Evolutionary conservation across 108 stramenopile species (phyloP).

Genomic region (Nitzschia sp.): DNA sequence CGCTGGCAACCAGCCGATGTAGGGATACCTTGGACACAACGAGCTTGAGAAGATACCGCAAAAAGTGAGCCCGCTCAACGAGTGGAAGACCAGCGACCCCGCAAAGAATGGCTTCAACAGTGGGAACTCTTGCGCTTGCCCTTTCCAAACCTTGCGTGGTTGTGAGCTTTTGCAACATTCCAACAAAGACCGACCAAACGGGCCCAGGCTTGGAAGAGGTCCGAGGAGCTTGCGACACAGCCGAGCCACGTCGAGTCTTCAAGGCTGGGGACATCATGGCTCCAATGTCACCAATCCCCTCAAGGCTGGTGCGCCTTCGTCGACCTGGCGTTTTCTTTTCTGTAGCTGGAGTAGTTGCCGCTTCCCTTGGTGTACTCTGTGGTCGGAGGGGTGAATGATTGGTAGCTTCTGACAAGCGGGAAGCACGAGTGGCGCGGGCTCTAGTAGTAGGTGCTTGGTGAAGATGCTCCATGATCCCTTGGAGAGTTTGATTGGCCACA

Average conservation of each 20-base stretch:
- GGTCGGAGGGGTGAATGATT: constrained; percentile 5
- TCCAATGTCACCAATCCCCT: not conserved
- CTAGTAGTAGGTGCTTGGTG: not conserved
- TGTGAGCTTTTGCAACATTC: constrained; percentile 73
- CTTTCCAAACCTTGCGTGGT: constrained; percentile 63
- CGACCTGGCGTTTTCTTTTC: constrained; percentile 13
- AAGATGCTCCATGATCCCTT: constrained; percentile 37
- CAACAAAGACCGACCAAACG: constrained; percentile 55
- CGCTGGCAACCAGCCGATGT: constrained; percentile 71
- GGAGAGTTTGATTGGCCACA: constrained; percentile 41
- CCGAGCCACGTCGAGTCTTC: constrained; percentile 19
- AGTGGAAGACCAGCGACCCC: constrained; percentile 51
- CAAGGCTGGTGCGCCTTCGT: constrained; percentile 18
- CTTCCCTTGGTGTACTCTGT: not conserved
- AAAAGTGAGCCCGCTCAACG: constrained; percentile 49
- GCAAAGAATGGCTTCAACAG: constrained; percentile 33
- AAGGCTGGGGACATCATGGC: constrained; percentile 26
- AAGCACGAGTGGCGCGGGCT: not conserved
- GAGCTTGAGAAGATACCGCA: constrained; percentile 60
- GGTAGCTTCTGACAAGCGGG: constrained; percentile 15
- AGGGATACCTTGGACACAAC: constrained; percentile 66
- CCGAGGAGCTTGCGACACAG: not conserved
- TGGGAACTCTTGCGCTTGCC: constrained; percentile 50
- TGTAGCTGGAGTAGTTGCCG: constrained; percentile 8
- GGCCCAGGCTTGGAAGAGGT: constrained; percentile 28